Evolutionary conservation across 2,329 filamentous ascomycete genomes (phyloP), one percentile per base, ranked within the genome.

Genomic region (Tolypocladium paradoxum): DNA sequence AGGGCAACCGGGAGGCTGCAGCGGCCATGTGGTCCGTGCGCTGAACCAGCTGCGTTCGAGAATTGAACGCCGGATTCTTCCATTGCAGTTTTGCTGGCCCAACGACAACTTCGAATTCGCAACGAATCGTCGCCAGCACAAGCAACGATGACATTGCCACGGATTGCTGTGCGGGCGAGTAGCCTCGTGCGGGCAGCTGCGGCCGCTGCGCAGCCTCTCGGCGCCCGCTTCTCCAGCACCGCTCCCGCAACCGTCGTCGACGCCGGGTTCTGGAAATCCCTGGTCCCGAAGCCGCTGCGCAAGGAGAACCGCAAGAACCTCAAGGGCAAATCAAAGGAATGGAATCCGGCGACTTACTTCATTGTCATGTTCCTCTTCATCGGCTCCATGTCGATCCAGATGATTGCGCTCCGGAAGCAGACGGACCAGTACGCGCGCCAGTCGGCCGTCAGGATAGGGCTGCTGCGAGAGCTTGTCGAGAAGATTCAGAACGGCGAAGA

Each of bases 331-430:
- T 72, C 77, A 18, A 85, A 81, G 64, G 80, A 83, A 60, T 88
- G 85, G 84, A 92, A 92, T 61, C 87, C 88, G 3, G 87, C 87
- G 22, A 90, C 85, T 0, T 92, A 90, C 64, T 93, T 85, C 68
- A 88, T 92, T 60, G 75, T 84, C 61, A 88, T 92, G 57, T 90
- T 90, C 63, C 75, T 90, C 40, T 78, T 97, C 57, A 92, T 97
- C 58, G 95, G 95, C 4, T 96, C 90, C 56, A 95, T 96, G 77
- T 88, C 92, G 16, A 96, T 99, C 61, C 88, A 96, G 63, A 88
- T 93, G 77, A 85, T 99, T 64, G 78, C 84, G 36, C 68, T 97
- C 62, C 86, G 85, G 62, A 88, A 87, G 61, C 85, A 91, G 50
- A 87, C 84, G 64, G 76, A 78, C 34, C 82, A 84, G 11, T 91